Base-by-base conservation (phyloP, 78 protist genomes). In the Dictyostelium intermedium region DNA sequence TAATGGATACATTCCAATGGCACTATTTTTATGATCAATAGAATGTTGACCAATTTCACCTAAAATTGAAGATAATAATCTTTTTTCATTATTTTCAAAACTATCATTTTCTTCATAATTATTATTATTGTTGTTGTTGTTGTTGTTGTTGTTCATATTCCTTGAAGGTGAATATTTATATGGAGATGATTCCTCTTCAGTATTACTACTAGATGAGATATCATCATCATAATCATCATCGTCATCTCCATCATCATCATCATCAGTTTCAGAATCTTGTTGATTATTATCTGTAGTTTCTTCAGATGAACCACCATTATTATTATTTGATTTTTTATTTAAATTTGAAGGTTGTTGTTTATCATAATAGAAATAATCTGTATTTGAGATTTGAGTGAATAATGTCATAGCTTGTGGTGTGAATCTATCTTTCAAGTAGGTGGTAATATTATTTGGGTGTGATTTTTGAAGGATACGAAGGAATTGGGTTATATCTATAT, bases 401-500 rank as follows among this genome's bases (percentile, higher is more conserved):
- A 13, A 47, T 14, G 74, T 82, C 94, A 80, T 80, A 2, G 69
- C 87, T 23, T 89, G 94, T 27, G 43, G 34, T 7, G 85, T 23
- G 23, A 89, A 89, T 32, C 77, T 43, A 45, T 69, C 43, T 20
- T 78, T 80, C 18, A 89, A n/a, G 39, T 89, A 89, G 5, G 30
- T 25, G 11, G 72, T 70, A 35, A 69, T 69, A 69, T 66, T 77
- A n/a, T 47, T 63, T 82, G 86, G 86, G 32, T 80, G 76, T 16
- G 94, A 89, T 39, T 89, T 89, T 69, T 78, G 82, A 18, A 89
- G 45, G 3, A 89, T 89, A 43, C 84, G 82, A 6, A 89, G 41
- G 32, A 89, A 80, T n/a, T 89, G 94, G 3, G 87, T 61, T 5
- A 89, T 80, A 34, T 89, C 94, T 50, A 89, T 89, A 69, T 89